Conservation (phyloP, 2,329 filamentous ascomycete species). For the Microdochium trichocladiopsis region DNA sequence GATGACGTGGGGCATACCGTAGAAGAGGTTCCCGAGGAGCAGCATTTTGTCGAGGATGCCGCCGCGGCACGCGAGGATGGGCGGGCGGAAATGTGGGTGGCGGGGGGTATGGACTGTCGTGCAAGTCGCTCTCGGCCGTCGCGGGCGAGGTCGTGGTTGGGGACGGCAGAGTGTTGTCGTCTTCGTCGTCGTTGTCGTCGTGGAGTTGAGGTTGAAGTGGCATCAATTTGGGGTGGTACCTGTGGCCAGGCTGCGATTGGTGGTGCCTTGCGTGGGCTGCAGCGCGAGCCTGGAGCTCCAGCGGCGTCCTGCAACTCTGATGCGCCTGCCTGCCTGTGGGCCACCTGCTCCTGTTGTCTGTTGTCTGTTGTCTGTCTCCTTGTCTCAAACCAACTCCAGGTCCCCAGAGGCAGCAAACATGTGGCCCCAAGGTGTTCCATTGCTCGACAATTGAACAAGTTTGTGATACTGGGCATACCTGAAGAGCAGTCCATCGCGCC, state of each 20-base stretch:
- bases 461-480: too few relatives aligned
- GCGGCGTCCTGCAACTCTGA: too few relatives aligned
- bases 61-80: slow-evolving; percentile 5
- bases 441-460: too few relatives aligned
- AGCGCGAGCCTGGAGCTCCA: too few relatives aligned
- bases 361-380: too few relatives aligned
- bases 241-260: background rate
- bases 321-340: too few relatives aligned
- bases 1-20: slow-evolving; percentile 39
- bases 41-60: slow-evolving; percentile 47
- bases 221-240: background rate
- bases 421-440: too few relatives aligned
- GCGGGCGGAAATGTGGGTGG: background rate
- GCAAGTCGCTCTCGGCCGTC: background rate
- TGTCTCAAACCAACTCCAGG: too few relatives aligned
- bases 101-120: background rate
- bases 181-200: background rate
- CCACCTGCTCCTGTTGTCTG: too few relatives aligned
- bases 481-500: too few relatives aligned
- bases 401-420: too few relatives aligned
- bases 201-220: background rate
- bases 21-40: slow-evolving; percentile 66
- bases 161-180: background rate
- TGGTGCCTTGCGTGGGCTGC: too few relatives aligned
- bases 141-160: background rate